These are phyloP conservation scores for Penicillium verrucosum DNA, from an alignment of 2,329 filamentous ascomycete species.

Conservation along the genomic window DNA sequence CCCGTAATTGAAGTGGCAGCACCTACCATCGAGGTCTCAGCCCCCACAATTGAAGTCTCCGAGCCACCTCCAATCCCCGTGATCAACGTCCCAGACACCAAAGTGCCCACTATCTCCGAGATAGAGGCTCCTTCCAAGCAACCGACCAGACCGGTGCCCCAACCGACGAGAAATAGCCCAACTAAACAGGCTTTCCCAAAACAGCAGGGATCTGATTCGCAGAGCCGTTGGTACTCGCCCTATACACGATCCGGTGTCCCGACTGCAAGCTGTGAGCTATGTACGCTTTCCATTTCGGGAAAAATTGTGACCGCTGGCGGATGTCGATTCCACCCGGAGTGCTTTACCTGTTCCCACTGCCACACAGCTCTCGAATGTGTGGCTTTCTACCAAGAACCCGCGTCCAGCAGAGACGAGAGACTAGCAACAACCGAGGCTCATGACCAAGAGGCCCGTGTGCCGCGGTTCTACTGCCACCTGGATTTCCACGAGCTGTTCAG, in stretches of 20 bases:
- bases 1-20: slow-evolving; percentile 54
- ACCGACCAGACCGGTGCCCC: slow-evolving; percentile 16
- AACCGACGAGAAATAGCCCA: slow-evolving; percentile 13
- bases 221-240: slow-evolving; percentile 36
- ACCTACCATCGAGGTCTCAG: slow-evolving; percentile 26
- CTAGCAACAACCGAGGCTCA: slow-evolving; percentile 63
- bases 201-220: slow-evolving; percentile 39
- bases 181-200: slow-evolving; percentile 28
- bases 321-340: slow-evolving; percentile 84
- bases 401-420: slow-evolving; percentile 65
- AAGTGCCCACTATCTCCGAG: slow-evolving; percentile 40
- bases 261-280: slow-evolving; percentile 79
- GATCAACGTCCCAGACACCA: slow-evolving; percentile 52
- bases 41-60: slow-evolving; percentile 46
- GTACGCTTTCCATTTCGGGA: slow-evolving; percentile 78
- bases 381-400: slow-evolving; percentile 91
- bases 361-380: slow-evolving; percentile 87
- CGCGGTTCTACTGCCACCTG: slow-evolving; percentile 95
- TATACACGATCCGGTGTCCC: slow-evolving; percentile 50
- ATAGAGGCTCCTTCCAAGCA: slow-evolving; percentile 23
- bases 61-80: slow-evolving; percentile 41
- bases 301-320: slow-evolving; percentile 83
- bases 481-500: slow-evolving; percentile 96
- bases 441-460: slow-evolving; percentile 59
- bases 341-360: slow-evolving; percentile 86